Evolutionary conservation across 768 basidiomycete genomes (phyloP).

Genomic region (Tulasnella sp.): DNA sequence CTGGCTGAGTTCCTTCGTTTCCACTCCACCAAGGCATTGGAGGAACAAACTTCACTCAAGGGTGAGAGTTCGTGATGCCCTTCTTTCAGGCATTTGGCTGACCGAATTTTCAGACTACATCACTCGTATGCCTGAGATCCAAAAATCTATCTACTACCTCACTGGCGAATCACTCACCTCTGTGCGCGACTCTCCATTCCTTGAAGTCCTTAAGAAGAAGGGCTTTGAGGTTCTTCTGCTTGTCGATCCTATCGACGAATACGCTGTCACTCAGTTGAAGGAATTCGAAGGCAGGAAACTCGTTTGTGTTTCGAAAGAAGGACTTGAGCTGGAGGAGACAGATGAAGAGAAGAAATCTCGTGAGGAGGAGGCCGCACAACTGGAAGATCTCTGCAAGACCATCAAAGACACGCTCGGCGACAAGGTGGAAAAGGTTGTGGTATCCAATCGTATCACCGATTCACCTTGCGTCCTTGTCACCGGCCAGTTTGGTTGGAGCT

Average conservation of each 20-base stretch:
- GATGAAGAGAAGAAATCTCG: constrained; percentile 90
- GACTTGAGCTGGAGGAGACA: constrained; percentile 97
- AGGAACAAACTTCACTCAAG: constrained; percentile 89
- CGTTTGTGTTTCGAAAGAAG: constrained; percentile 96
- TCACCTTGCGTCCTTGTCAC: constrained; percentile 96
- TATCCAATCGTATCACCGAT: constrained; percentile 95
- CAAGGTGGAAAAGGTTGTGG: constrained; percentile 97
- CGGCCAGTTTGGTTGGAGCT: constrained; percentile 98
- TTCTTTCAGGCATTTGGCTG: not conserved
- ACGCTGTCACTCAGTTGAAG: constrained; percentile 96
- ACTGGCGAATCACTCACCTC: constrained; percentile 93
- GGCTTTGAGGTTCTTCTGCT: constrained; percentile 96
- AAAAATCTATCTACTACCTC: constrained; percentile 98
- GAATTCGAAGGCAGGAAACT: constrained; percentile 98
- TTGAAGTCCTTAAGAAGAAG: constrained; percentile 98
- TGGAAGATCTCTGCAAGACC: constrained; percentile 76
- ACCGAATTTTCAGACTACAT: constrained; percentile 63
- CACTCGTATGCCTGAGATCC: constrained; percentile 97
- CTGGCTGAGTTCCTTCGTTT: constrained; percentile 98
- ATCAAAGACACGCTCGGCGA: constrained; percentile 99
- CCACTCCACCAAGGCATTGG: constrained; percentile 85
- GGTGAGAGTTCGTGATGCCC: constrained; percentile 35
- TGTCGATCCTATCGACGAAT: constrained; percentile 98
- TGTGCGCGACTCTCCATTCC: constrained; percentile 91
- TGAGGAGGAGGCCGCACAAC: constrained; percentile 74